A percentile compares a stretch with the other conserved stretches of the same genome.
Evolutionary conservation across 495 filamentous ascomycete species (phyloP).

Genomic region (Aspergillus funiculosus): DNA sequence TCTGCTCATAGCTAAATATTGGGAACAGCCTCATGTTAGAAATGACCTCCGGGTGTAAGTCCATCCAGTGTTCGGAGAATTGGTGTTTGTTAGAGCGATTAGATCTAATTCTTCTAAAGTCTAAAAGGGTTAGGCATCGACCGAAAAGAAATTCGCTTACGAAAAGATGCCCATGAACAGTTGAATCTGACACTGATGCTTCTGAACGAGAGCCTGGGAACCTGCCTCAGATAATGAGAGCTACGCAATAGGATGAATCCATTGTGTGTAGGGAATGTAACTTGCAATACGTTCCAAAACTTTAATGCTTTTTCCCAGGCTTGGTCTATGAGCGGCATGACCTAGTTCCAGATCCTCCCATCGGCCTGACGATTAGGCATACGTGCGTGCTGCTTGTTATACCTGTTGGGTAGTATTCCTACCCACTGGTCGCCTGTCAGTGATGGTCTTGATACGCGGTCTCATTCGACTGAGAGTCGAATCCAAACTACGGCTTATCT

Average conservation of each 20-base stretch:
- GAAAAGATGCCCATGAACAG: constrained; percentile 44
- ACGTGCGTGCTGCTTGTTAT: too few relatives aligned
- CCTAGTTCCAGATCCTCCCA: too few relatives aligned
- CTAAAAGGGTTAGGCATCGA: constrained; percentile 28
- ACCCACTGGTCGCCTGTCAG: too few relatives aligned
- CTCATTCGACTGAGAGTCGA: too few relatives aligned
- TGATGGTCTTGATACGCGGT: too few relatives aligned
- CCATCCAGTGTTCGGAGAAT: neutral
- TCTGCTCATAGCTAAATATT: constrained; percentile 57
- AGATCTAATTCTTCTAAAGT: constrained; percentile 27
- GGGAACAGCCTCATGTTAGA: constrained; percentile 42
- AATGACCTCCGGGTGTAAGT: constrained; percentile 37
- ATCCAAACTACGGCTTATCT: too few relatives aligned
- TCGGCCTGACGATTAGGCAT: too few relatives aligned
- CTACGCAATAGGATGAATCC: neutral
- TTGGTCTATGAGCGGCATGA: too few relatives aligned
- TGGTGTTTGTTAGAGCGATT: neutral
- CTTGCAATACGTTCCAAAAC: too few relatives aligned
- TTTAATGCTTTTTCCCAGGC: too few relatives aligned
- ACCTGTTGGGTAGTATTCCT: too few relatives aligned
- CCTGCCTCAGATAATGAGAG: constrained; percentile 54
- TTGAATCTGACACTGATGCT: constrained; percentile 63
- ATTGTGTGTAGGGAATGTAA: too few relatives aligned
- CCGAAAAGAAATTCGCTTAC: constrained; percentile 24
- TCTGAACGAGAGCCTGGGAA: constrained; percentile 65